Percentiles rank a stretch among this genome's conserved stretches.
These are phyloP conservation scores for Stagonosporopsis cucurbitacearum DNA, from an alignment of 2,329 filamentous ascomycete genomes.

Conservation along the genomic window DNA sequence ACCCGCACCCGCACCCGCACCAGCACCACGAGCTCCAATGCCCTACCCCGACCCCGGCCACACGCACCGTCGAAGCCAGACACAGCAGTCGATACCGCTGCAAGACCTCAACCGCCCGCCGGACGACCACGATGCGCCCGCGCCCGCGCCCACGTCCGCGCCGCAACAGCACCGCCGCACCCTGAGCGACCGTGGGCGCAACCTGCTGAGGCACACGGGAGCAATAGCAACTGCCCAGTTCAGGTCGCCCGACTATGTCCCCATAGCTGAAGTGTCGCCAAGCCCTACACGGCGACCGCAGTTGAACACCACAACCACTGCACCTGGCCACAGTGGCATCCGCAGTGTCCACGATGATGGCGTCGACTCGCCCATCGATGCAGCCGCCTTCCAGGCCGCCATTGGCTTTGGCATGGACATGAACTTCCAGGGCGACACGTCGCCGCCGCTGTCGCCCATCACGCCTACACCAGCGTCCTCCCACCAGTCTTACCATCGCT, in stretches of 20 bases:
- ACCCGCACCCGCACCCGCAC: slow-evolving; percentile 35
- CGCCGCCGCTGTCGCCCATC: slow-evolving; percentile 30
- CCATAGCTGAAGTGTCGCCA: slow-evolving; percentile 61
- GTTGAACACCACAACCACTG: slow-evolving; percentile 48
- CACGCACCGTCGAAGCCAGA: slow-evolving; percentile 54
- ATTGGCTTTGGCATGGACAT: slow-evolving; percentile 57
- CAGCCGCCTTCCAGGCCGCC: slow-evolving; percentile 56
- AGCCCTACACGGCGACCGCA: slow-evolving; percentile 52
- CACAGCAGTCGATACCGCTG: slow-evolving; percentile 72
- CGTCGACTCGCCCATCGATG: slow-evolving; percentile 52
- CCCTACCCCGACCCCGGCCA: slow-evolving; percentile 55
- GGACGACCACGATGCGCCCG: slow-evolving; percentile 34
- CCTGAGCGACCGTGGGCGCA: slow-evolving; percentile 57
- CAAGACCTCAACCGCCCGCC: slow-evolving; percentile 59
- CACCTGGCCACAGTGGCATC: slow-evolving; percentile 36
- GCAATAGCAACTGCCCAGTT: slow-evolving; percentile 51
- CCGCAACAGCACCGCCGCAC: slow-evolving; percentile 50
- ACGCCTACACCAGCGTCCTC: slow-evolving; percentile 43
- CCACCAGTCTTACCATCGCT: slow-evolving; percentile 57
- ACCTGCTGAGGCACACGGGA: slow-evolving; percentile 54
- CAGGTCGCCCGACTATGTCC: slow-evolving; percentile 57
- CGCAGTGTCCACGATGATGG: slow-evolving; percentile 43
- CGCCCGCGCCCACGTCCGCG: slow-evolving; percentile 22
- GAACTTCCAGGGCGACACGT: slow-evolving; percentile 52
- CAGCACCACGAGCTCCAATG: slow-evolving; percentile 50